Percentiles rank a stretch among this genome's conserved stretches.
These are phyloP conservation scores for Fraxinus velutina DNA, from an alignment of 305 asterid species.

Conservation along the genomic window DNA sequence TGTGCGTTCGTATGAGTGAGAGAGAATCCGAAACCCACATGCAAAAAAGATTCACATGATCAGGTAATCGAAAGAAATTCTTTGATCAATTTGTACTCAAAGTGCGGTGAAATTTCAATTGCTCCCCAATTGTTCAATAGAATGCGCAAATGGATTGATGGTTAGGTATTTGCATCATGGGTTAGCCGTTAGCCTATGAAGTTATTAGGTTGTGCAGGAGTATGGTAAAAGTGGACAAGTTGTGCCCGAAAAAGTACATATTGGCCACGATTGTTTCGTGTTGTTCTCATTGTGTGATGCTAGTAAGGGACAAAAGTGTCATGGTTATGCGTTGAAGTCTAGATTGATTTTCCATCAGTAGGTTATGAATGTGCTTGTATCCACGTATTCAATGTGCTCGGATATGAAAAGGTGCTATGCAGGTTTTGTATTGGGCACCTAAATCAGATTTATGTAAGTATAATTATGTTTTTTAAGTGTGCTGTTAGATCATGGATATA, in stretches of 20 bases:
- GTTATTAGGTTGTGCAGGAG: too few species aligned
- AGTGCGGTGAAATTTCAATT: conserved; percentile 34
- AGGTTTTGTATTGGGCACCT: conserved; percentile 45
- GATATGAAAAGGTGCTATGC: conserved; percentile 41
- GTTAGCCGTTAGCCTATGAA: conserved; percentile 13
- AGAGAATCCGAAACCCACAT: too few species aligned
- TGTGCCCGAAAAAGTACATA: conserved; percentile 51
- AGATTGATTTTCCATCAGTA: conserved; percentile 47
- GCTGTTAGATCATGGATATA: too few species aligned
- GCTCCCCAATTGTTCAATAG: conserved; percentile 60
- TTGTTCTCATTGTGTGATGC: conserved; percentile 49
- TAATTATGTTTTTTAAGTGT: conserved; percentile 38
- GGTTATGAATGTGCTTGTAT: conserved; percentile 60
- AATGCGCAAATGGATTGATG: conserved; percentile 69
- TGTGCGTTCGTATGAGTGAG: too few species aligned
- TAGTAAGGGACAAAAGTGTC: conserved; percentile 64
- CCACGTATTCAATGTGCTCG: conserved; percentile 48
- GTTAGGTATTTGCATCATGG: conserved; percentile 47
- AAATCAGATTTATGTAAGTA: conserved; percentile 52
- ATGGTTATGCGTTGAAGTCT: conserved; percentile 60
- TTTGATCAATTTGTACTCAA: too few species aligned
- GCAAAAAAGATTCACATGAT: conserved; percentile 16
- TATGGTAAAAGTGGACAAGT: conserved; percentile 24
- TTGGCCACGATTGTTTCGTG: conserved; percentile 37
- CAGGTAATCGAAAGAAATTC: too few species aligned